phyloP scores from a whole-genome alignment of 2,329 filamentous ascomycete genomes.

The Plectosphaerella sp. region DNA sequence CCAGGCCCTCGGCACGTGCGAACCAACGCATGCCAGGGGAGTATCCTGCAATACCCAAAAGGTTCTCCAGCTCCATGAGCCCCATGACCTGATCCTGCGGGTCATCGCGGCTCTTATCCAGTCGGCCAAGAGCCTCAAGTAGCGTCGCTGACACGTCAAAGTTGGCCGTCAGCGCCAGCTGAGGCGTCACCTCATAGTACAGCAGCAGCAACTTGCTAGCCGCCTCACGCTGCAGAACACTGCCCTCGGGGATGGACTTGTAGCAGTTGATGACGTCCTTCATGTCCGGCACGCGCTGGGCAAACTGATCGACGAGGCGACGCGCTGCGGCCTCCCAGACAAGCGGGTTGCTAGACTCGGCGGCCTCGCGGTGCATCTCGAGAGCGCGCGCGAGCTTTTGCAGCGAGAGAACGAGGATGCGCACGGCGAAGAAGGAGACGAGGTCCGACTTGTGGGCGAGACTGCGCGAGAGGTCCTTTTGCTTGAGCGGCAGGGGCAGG shows the following conservation, averaged over 20 bases:
- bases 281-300: conserved; percentile 72
- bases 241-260: conserved; percentile 60
- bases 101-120: conserved; percentile 51
- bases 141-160: conserved; percentile 83
- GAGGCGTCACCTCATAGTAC: conserved; percentile 82
- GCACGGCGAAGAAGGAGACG: conserved; percentile 77
- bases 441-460: conserved; percentile 73
- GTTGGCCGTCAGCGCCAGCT: conserved; percentile 74
- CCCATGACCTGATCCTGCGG: conserved; percentile 48
- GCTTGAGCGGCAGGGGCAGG: conserved; percentile 74
- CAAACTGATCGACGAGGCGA: conserved; percentile 70
- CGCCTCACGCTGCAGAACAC: conserved; percentile 72
- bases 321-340: conserved; percentile 68
- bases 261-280: conserved; percentile 76
- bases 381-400: conserved; percentile 69
- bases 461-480: conserved; percentile 75
- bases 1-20: conserved; percentile 62
- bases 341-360: conserved; percentile 25
- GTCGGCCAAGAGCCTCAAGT: conserved; percentile 58
- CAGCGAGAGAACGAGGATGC: conserved; percentile 73
- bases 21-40: conserved; percentile 91
- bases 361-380: conserved; percentile 51
- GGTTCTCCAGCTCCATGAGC: conserved; percentile 72
- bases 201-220: conserved; percentile 72
- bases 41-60: conserved; percentile 74